Evolutionary conservation across 1,284 basidiomycete species (phyloP).

Genomic region (Caloboletus inedulis): DNA sequence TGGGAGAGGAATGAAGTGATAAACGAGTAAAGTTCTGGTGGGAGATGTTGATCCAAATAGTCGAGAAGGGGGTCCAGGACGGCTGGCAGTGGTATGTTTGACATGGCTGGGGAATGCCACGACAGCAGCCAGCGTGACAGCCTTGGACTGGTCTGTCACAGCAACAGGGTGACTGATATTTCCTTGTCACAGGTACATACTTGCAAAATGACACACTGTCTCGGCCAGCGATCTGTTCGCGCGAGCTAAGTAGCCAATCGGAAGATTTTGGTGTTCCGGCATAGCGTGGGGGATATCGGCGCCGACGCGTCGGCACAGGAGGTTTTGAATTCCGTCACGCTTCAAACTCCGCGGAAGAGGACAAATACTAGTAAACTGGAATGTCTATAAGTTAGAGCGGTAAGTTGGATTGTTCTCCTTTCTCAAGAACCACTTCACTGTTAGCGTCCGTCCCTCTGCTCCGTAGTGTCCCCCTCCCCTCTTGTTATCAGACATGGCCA

Average conservation of each 20-base stretch:
- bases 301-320: constrained; percentile 18
- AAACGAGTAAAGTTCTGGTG: constrained; percentile 52
- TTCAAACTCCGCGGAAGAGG: constrained; percentile 22
- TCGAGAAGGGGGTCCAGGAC: constrained; percentile 52
- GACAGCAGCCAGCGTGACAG: constrained; percentile 21
- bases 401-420: constrained; percentile 21
- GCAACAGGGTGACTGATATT: constrained; percentile 4
- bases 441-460: constrained; percentile 14
- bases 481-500: constrained; percentile 45
- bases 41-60: constrained; percentile 53
- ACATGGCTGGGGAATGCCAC: constrained; percentile 25
- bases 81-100: constrained; percentile 28
- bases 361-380: constrained; percentile 30
- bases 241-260: constrained; percentile 26
- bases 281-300: not conserved
- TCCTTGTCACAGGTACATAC: constrained; percentile 15
- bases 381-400: constrained; percentile 34
- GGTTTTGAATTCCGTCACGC: constrained; percentile 17
- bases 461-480: constrained; percentile 22
- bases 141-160: constrained; percentile 9
- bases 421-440: constrained; percentile 25
- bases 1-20: constrained; percentile 53
- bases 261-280: constrained; percentile 16
- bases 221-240: constrained; percentile 2
- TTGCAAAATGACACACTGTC: constrained; percentile 12